phyloP scores from a whole-genome alignment of 148 eudicot species.

The Fallopia convolvulus region DNA sequence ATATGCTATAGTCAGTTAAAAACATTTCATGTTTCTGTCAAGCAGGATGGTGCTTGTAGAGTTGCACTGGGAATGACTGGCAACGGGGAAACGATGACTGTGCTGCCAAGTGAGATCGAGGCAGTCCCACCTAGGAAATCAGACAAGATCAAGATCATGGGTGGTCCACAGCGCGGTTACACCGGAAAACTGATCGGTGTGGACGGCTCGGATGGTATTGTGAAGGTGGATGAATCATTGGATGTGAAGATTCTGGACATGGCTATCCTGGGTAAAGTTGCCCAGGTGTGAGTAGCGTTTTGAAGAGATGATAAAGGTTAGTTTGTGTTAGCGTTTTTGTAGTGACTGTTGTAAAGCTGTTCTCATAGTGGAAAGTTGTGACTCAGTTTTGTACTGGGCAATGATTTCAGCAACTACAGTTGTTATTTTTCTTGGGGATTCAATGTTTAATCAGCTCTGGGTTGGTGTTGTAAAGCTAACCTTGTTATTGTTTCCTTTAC shows the following conservation, averaged over 20 bases:
- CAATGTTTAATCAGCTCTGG: neutral
- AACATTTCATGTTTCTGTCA: neutral
- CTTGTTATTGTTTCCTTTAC: too few relatives aligned
- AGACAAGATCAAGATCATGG: slow-evolving; percentile 90
- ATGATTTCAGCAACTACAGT: neutral
- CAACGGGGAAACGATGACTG: slow-evolving; percentile 50
- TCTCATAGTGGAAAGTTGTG: neutral
- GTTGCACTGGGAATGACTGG: slow-evolving; percentile 76
- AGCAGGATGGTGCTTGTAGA: slow-evolving; percentile 83
- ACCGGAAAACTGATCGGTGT: slow-evolving; percentile 89
- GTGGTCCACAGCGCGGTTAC: slow-evolving; percentile 77
- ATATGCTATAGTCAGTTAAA: neutral
- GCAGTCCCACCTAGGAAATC: slow-evolving; percentile 67
- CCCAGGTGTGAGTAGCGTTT: slow-evolving; percentile 25
- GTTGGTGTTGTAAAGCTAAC: too few relatives aligned
- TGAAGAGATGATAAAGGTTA: neutral
- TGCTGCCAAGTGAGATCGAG: slow-evolving; percentile 59
- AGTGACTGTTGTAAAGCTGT: neutral
- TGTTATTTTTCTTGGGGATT: neutral
- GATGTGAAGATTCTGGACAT: slow-evolving; percentile 94
- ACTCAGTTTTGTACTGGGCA: slow-evolving; percentile 7
- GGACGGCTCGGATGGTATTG: slow-evolving; percentile 91
- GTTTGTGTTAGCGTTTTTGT: neutral
- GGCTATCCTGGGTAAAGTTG: slow-evolving; percentile 69
- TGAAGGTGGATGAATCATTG: slow-evolving; percentile 73